Percentiles rank a stretch among this genome's conserved stretches.
These are phyloP conservation scores for Gastrodia elata DNA, from an alignment of 106 monocot species.

Conservation along the genomic window DNA sequence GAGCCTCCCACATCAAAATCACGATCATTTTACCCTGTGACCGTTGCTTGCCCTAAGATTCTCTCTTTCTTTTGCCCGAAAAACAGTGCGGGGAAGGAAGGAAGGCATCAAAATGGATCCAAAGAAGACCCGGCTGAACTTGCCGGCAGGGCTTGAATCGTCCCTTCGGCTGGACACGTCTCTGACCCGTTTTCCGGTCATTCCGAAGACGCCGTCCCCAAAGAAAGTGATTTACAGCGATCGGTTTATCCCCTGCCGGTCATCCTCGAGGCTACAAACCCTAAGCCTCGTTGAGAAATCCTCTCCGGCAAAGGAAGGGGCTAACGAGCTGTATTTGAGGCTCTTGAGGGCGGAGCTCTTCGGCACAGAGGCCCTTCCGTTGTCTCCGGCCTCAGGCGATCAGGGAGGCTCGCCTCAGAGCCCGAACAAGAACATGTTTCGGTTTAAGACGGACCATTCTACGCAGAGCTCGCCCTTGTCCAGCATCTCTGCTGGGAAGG, in stretches of 20 bases:
- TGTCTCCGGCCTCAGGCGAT: constrained; percentile 30
- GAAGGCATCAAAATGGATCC: constrained; percentile 41
- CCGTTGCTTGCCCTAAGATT: neutral
- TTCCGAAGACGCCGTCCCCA: constrained; percentile 66
- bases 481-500: constrained; percentile 14
- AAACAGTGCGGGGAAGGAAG: neutral
- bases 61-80: neutral
- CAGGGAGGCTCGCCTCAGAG: constrained; percentile 50
- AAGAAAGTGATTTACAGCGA: constrained; percentile 90
- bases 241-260: constrained; percentile 88
- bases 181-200: constrained; percentile 29
- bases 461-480: constrained; percentile 65
- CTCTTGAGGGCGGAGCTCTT: constrained; percentile 79
- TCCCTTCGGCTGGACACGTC: constrained; percentile 53
- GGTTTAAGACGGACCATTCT: constrained; percentile 87
- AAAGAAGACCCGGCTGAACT: constrained; percentile 43
- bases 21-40: neutral
- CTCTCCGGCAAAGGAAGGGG: constrained; percentile 62
- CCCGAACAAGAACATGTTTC: constrained; percentile 76
- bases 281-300: constrained; percentile 52
- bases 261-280: constrained; percentile 77
- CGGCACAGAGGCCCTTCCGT: constrained; percentile 34
- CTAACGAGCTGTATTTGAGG: constrained; percentile 63
- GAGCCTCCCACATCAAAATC: neutral
- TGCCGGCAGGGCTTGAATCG: constrained; percentile 53